Conservation (phyloP, 805 yeast genomes). For the Cyberlindnera amylophila region DNA sequence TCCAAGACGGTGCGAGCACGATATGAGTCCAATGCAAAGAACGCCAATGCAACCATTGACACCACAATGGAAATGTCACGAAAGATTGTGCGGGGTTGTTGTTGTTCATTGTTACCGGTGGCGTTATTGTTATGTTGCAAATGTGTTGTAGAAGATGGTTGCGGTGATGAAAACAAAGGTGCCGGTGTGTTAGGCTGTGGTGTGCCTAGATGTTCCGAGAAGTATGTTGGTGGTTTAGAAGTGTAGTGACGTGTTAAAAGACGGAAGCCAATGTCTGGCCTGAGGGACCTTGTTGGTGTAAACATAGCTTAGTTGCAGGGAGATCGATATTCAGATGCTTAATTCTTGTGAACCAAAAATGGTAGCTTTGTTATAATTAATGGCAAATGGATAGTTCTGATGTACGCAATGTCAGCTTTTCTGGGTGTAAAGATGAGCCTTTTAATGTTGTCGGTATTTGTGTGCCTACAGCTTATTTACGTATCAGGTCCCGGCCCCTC, state of each 20-base stretch:
- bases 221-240: constrained; percentile 21
- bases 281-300: not conserved
- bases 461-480: no score
- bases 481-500: no score
- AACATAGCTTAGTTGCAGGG: not conserved
- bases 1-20: constrained; percentile 36
- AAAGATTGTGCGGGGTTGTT: not conserved
- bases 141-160: not conserved
- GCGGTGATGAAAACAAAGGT: constrained; percentile 3
- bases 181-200: not conserved
- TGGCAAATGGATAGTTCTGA: no score
- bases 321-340: no score
- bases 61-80: constrained; percentile 40
- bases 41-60: constrained; percentile 41
- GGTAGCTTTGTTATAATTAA: no score
- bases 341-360: no score
- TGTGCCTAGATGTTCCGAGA: constrained; percentile 15
- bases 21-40: constrained; percentile 51
- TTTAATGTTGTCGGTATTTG: no score
- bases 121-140: not conserved
- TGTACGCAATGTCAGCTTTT: no score
- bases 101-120: not conserved
- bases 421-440: no score
- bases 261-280: constrained; percentile 1
- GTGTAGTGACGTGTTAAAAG: not conserved